These are phyloP conservation scores for Lecanoromycetidae sp. DNA, from an alignment of 2,329 filamentous ascomycete species.

Conservation along the genomic window DNA sequence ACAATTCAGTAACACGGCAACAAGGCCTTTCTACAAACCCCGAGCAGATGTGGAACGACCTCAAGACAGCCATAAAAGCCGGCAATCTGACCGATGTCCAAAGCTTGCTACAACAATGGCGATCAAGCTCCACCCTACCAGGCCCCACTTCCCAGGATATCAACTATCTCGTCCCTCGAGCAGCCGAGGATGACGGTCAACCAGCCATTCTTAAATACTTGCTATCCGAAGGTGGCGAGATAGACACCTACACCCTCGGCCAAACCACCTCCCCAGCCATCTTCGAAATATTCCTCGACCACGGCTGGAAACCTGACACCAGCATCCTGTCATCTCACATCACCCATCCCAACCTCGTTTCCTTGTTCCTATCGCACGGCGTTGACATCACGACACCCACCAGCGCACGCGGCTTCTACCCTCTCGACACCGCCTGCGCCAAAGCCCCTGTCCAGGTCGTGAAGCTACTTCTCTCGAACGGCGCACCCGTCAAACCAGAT, in stretches of 20 bases:
- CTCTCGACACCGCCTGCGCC: not conserved
- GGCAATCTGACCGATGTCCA: not conserved
- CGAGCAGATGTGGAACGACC: too few species aligned
- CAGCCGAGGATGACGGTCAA: not conserved
- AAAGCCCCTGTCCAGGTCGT: not conserved
- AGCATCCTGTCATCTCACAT: not conserved
- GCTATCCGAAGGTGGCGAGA: not conserved
- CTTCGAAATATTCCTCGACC: not conserved
- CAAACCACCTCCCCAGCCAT: not conserved
- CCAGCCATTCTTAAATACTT: not conserved
- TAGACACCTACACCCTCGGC: not conserved
- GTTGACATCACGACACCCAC: too few species aligned
- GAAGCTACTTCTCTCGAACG: not conserved
- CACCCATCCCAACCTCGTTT: not conserved
- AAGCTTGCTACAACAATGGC: not conserved
- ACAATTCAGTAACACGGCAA: too few species aligned
- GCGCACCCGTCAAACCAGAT: not conserved
- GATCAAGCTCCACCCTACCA: not conserved
- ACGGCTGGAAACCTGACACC: not conserved
- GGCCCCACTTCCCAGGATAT: not conserved
- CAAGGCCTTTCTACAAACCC: too few species aligned
- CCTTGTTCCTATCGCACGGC: not conserved
- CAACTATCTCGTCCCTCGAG: not conserved
- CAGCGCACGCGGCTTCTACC: not conserved
- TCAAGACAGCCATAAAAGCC: not conserved